phyloP scores from a whole-genome alignment of 371 early-diverging fungal species.

The Rhizopus stolonifer region DNA sequence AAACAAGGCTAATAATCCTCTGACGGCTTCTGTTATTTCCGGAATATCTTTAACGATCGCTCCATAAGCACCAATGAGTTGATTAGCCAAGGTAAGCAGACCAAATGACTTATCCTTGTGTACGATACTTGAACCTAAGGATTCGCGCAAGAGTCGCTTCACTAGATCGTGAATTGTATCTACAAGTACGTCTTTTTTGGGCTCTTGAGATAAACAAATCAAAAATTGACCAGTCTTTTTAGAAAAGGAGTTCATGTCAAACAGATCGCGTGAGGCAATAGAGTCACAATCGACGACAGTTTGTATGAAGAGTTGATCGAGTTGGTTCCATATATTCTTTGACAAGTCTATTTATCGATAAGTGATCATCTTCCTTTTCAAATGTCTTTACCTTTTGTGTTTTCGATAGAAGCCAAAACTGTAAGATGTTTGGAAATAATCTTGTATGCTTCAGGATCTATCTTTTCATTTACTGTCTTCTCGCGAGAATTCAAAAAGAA shows the following conservation, averaged over 20 bases:
- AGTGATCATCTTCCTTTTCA: background rate
- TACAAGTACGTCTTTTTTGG: background rate
- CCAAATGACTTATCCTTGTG: conserved; percentile 26
- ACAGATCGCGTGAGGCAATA: conserved; percentile 3
- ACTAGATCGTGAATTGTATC: conserved; percentile 12
- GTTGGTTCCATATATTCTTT: conserved; percentile 17
- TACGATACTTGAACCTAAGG: conserved; percentile 31
- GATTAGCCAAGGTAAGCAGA: conserved; percentile 20
- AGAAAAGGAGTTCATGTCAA: conserved; percentile 31
- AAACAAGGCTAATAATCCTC: conserved; percentile 19
- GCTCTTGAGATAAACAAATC: conserved; percentile 15
- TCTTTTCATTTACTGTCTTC: conserved; percentile 23
- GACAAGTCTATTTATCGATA: conserved; percentile 6
- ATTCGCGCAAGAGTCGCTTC: conserved; percentile 24
- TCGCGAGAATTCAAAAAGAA: conserved; percentile 22
- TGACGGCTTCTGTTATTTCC: conserved; percentile 13
- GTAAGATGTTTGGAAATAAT: conserved; percentile 32
- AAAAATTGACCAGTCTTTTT: conserved; percentile 24
- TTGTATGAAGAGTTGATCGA: conserved; percentile 27
- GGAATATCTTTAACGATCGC: conserved; percentile 4
- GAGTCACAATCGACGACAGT: conserved; percentile 31
- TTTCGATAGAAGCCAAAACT: conserved; percentile 23
- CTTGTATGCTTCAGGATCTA: conserved; percentile 17
- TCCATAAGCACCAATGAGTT: conserved; percentile 13
- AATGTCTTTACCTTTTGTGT: conserved; percentile 16